Base-by-base conservation (phyloP, 108 stramenopile species). In the Nannochloropsis gaditana region DNA sequence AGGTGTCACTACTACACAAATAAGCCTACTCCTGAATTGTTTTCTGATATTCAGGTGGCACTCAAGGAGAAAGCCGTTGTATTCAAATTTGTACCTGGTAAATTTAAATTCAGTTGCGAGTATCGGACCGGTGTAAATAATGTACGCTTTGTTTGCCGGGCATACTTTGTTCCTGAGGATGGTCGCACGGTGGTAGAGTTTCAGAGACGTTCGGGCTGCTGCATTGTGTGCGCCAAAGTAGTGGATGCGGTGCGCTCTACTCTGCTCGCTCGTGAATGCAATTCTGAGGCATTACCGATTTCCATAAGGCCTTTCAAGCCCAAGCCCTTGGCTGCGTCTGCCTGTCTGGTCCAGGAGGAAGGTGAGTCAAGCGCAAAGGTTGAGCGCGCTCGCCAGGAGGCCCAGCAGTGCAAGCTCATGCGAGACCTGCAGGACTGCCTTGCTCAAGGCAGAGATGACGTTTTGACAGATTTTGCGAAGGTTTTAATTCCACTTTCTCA, bases 221-320 rank as follows among this genome's bases (percentile, higher is more conserved):
- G 59, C n/a, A 73, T 73, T n/a, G 59, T 73, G 19, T 73, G 59
- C 59, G 59, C 59, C 5, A 73, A 73, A n/a, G 59, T 73, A n/a
- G 59, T 73, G 59, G 59, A 73, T n/a, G 59, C 59, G 59, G 59
- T 73, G 59, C 59, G 59, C 59, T 73, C 59, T 15, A 73, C 59
- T 15, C 59, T 73, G 59, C 59, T 73, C 19, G 59, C 59, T n/a
- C 59, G 59, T 15, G 59, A 73, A 73, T 73, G 59, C 59, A 73
- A 73, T n/a, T 15, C 59, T 6, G 59, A 73, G 59, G 59, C 59
- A 6, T 15, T n/a, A 73, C 59, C 59, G 19, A 73, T 73, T n/a
- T 2, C 59, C 59, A 73, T 73, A n/a, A 15, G 59, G 59, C 19
- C 59, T n/a, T 73, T 73, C 6, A 15, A 73, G 59, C 59, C 59